Conservation (phyloP, 768 basidiomycete species). For the Xerocomus brunneocitrinus region DNA sequence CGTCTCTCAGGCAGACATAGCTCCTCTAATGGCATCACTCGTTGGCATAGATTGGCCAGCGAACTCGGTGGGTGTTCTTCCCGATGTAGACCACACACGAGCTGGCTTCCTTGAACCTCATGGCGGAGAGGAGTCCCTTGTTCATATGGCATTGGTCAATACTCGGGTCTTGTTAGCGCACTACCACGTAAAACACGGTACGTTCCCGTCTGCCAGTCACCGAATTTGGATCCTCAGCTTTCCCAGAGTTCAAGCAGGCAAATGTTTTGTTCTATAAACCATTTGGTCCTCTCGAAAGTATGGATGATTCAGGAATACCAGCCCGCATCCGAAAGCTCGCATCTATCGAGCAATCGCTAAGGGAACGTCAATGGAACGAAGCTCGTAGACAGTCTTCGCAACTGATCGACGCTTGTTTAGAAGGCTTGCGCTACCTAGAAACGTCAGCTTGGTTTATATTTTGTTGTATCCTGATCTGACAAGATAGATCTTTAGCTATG, state of each 20-base stretch:
- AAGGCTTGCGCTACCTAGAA: conserved; percentile 73
- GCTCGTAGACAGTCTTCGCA: conserved; percentile 46
- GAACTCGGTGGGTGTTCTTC: conserved; percentile 80
- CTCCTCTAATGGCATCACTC: conserved; percentile 72
- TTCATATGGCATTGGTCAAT: conserved; percentile 57
- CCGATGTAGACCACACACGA: conserved; percentile 59
- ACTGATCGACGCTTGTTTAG: conserved; percentile 50
- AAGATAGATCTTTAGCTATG: conserved; percentile 44
- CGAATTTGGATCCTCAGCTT: conserved; percentile 1
- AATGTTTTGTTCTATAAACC: conserved; percentile 63
- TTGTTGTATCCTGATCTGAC: conserved; percentile 5
- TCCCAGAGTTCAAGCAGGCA: conserved; percentile 54
- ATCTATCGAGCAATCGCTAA: conserved; percentile 45
- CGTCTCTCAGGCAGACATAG: conserved; percentile 79
- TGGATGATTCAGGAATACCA: conserved; percentile 22
- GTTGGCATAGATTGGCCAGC: conserved; percentile 73
- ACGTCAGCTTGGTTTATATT: conserved; percentile 35
- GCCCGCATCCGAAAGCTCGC: conserved; percentile 35
- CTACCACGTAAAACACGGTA: conserved; percentile 73
- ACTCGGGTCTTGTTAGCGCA: conserved; percentile 71
- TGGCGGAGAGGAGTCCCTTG: conserved; percentile 46
- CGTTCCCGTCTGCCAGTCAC: conserved; percentile 9
- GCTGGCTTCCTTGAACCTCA: conserved; percentile 54
- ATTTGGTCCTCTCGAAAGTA: conserved; percentile 45
- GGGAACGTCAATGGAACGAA: conserved; percentile 38